Evolutionary conservation across 768 basidiomycete species (phyloP).

Genomic region (Phylloporus rhodoxanthus): DNA sequence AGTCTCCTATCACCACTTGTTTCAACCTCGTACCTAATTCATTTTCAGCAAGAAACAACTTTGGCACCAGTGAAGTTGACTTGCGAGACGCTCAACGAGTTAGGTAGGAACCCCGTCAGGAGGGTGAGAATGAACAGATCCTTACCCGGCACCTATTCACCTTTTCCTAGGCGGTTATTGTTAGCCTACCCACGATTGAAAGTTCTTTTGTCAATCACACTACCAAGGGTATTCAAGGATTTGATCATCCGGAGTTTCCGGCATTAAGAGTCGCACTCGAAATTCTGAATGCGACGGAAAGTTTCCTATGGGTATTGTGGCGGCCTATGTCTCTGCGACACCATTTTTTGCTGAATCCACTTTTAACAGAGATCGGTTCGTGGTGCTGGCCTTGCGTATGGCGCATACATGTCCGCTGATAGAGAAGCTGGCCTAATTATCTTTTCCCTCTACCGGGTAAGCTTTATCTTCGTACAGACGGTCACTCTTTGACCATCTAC

Average conservation of each 20-base stretch:
- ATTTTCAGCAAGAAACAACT: slow-evolving; percentile 37
- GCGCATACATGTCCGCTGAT: slow-evolving; percentile 71
- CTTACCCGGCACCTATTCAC: neutral
- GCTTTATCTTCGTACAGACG: slow-evolving; percentile 18
- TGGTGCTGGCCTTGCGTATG: slow-evolving; percentile 92
- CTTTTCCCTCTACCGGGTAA: slow-evolving; percentile 75
- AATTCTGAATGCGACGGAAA: slow-evolving; percentile 88
- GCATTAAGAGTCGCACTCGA: slow-evolving; percentile 81
- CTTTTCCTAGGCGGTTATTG: slow-evolving; percentile 61
- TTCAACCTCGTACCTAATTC: slow-evolving; percentile 3
- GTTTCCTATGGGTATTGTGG: slow-evolving; percentile 78
- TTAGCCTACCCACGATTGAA: slow-evolving; percentile 90
- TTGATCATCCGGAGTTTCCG: slow-evolving; percentile 76
- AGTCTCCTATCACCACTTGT: neutral
- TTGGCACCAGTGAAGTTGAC: slow-evolving; percentile 65
- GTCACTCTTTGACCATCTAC: slow-evolving; percentile 1
- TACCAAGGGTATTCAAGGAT: slow-evolving; percentile 74
- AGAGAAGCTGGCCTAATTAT: slow-evolving; percentile 70
- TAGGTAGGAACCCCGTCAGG: slow-evolving; percentile 67
- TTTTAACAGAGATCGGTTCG: slow-evolving; percentile 73
- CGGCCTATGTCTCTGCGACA: neutral
- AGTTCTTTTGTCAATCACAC: slow-evolving; percentile 80
- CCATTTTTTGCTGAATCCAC: slow-evolving; percentile 5
- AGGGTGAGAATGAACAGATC: slow-evolving; percentile 42
- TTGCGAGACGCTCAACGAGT: slow-evolving; percentile 60